These are phyloP conservation scores for Apostasia ramifera DNA, from an alignment of 106 monocot species.

Conservation along the genomic window DNA sequence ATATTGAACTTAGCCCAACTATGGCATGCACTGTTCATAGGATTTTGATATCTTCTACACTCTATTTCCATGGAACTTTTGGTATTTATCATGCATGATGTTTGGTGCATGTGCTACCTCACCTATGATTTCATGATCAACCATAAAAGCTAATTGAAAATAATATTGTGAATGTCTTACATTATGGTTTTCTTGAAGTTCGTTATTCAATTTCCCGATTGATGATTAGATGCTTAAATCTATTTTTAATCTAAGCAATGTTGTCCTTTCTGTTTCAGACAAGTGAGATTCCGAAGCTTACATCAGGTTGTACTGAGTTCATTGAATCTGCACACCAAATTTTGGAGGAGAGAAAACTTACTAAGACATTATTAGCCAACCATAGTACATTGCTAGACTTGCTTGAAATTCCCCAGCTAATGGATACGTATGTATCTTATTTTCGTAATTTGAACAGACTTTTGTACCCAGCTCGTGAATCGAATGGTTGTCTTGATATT, in stretches of 20 bases:
- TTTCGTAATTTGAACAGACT: not conserved
- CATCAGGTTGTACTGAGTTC: conserved; percentile 85
- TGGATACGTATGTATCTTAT: conserved; percentile 78
- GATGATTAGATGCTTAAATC: no score
- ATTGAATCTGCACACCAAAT: conserved; percentile 89
- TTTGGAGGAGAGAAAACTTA: conserved; percentile 86
- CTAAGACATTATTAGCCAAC: conserved; percentile 84
- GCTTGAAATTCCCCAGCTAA: conserved; percentile 96
- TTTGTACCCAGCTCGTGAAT: not conserved
- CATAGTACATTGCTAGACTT: conserved; percentile 87
- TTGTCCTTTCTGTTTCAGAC: conserved; percentile 36
- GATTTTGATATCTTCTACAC: no score
- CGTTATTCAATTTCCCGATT: no score
- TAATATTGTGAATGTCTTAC: no score
- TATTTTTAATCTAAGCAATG: not conserved
- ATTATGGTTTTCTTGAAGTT: no score
- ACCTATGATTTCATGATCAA: no score
- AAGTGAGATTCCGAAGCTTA: conserved; percentile 81
- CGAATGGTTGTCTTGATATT: conserved; percentile 1
- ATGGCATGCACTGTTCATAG: no score
- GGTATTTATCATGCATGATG: no score
- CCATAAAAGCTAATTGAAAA: no score
- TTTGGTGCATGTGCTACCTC: no score
- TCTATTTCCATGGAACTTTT: no score
- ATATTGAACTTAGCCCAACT: no score